These are phyloP conservation scores for Elongisporangium senticosum DNA, from an alignment of 352 stramenopile genomes.

Conservation along the genomic window DNA sequence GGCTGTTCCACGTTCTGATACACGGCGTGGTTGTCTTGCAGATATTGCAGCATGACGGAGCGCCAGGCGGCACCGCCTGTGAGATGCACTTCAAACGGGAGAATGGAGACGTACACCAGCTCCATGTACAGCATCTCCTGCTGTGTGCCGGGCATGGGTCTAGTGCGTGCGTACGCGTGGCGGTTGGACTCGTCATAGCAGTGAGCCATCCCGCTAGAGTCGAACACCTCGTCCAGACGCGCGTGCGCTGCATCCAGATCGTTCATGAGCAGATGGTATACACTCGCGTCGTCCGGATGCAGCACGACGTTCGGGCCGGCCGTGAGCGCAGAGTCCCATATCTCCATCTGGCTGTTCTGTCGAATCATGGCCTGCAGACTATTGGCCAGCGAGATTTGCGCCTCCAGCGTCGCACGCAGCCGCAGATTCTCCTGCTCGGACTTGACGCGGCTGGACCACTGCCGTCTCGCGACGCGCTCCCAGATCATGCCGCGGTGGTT, in stretches of 20 bases:
- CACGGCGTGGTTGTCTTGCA: conserved; percentile 27
- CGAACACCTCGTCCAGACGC: conserved; percentile 34
- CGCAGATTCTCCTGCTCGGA: conserved; percentile 41
- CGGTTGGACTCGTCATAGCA: conserved; percentile 36
- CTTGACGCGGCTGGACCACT: conserved; percentile 21
- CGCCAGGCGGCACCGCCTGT: conserved; percentile 24
- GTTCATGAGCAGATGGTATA: conserved; percentile 30
- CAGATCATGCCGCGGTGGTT: conserved; percentile 22
- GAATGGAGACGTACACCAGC: conserved; percentile 33
- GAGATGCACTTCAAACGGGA: conserved; percentile 31
- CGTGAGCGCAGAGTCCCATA: not conserved
- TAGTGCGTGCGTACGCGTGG: conserved; percentile 30
- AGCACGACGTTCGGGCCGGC: conserved; percentile 15
- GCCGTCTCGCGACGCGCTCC: conserved; percentile 42
- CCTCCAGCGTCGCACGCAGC: conserved; percentile 30
- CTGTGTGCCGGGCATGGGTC: conserved; percentile 2
- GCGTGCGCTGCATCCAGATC: conserved; percentile 36
- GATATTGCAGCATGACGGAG: conserved; percentile 30
- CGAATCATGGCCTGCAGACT: conserved; percentile 44
- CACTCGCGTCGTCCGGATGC: conserved; percentile 1
- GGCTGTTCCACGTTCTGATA: conserved; percentile 12
- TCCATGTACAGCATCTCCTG: conserved; percentile 33
- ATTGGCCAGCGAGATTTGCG: conserved; percentile 42
- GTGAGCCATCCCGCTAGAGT: conserved; percentile 32
- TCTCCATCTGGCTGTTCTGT: conserved; percentile 31